Evolutionary conservation across 176 grass and related monocot genomes (phyloP), one percentile per base, ranked within the genome.

Genomic region (Eleusine coracana): DNA sequence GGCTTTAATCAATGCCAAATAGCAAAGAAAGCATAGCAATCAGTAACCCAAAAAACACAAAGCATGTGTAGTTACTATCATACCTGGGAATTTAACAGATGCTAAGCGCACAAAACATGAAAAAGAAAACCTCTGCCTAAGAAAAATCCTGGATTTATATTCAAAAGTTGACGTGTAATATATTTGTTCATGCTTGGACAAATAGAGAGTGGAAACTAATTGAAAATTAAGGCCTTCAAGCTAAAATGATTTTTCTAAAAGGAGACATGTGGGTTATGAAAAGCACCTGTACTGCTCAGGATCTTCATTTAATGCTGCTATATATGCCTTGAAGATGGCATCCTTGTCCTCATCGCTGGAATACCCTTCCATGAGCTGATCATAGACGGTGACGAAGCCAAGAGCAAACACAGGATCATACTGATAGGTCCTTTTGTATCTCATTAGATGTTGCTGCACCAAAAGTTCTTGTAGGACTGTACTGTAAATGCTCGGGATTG

Each of bases 401-500:
- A 96, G 89, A 75, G 83, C 97, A 92, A 96, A 99, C 66, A 99
- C 89, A 68, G 91, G 69, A 84, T 99, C 97, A 74, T 96, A 99
- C 55, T 89, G 97, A 86, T 99, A 96, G 27, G 93, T 99, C 61
- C 31, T 99, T 93, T 96, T 99, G 91, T 94, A 99, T 87, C 97
- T 84, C 89, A 96, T 96, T 31, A 99, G 84, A 85, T 99, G 97
- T 63, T 99, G 93, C 62, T 99, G 93, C 70, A 96, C 93, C 78
- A 99, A 78, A 74, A 99, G 87, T 88, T 99, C 93, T 89, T 92
- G 93, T 56, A 99, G 90, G 15, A 99, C 87, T 78, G 65, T 67
- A 77, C 87, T 99, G 91, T 99, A 99, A 85, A 99, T 94, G 89
- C 97, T 96, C 55, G 93, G 97, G 70, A 99, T 99, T 31, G 97